Base-by-base conservation (phyloP, 768 basidiomycete species). In the Xanthoconium stramineum region DNA sequence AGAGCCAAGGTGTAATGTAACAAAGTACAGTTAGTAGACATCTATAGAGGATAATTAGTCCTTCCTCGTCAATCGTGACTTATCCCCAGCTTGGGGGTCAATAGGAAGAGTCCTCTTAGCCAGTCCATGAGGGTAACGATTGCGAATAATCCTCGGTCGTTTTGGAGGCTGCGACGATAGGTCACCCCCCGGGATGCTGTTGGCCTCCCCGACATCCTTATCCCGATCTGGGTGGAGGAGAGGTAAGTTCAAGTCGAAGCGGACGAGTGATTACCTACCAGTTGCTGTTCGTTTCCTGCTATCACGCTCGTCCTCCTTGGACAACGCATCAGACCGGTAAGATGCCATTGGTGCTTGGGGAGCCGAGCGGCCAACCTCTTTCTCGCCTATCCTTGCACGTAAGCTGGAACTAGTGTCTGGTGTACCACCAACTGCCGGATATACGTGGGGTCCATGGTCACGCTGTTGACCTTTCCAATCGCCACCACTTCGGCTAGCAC, bases 251-350 rank as follows among this genome's bases (percentile, higher is more conserved):
- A 47, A 42, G 46, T 37, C 35, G 43, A 53, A 24, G 15, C n/a
- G 5, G 17, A 17, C n/a, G 4, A 28, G 15, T 17, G 17, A 17
- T 39, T 32, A 62, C 81, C 61, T 72, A 89, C 89, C 90, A 67
- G 86, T 82, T 35, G 77, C 71, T 24, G 84, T 82, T 53, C 89
- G 80, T 73, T 92, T 92, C 65, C 87, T 76, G 40, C 73, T 74
- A 57, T 88, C 86, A 47, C 83, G 80, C 30, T 87, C 86, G 17
- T 89, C 86, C 11, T 88, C 85, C 58, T 78, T 78, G 53, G 75
- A 67, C 42, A 72, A 69, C 47, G 67, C 47, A 36, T 83, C 82
- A 20, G 62, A 66, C 48, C 81, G 79, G 57, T 80, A 80, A n/a
- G 77, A 65, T 40, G 68, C 69, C 19, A 71, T 65, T 39, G 76